phyloP scores from a whole-genome alignment of 2,329 filamentous ascomycete species.

The Fusarium denticulatum region DNA sequence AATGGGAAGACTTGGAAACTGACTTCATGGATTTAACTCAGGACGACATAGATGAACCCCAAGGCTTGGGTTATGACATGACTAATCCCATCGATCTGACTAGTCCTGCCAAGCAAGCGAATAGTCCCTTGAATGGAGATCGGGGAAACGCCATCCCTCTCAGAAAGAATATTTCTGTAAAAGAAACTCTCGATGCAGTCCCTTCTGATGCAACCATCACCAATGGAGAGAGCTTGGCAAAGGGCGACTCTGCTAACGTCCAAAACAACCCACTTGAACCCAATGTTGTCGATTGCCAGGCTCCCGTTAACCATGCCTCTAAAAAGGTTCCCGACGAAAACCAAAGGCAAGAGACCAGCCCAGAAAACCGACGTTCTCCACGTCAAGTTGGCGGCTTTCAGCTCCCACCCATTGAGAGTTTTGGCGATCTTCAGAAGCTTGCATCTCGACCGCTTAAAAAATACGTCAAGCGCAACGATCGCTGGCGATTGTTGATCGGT shows the following conservation, averaged over 20 bases:
- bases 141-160: not conserved
- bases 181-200: not conserved
- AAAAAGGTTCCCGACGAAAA: not conserved
- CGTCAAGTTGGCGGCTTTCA: not conserved
- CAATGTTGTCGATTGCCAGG: not conserved
- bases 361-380: not conserved
- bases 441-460: slow-evolving; percentile 21
- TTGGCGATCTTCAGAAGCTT: slow-evolving; percentile 41
- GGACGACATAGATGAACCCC: slow-evolving; percentile 28
- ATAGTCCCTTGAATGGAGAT: not conserved
- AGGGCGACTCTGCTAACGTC: not conserved
- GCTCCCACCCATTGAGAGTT: slow-evolving; percentile 33
- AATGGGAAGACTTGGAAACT: slow-evolving; percentile 21
- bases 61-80: not conserved
- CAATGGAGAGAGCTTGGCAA: not conserved
- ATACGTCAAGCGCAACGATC: slow-evolving; percentile 44
- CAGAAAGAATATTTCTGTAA: not conserved
- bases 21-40: slow-evolving; percentile 47
- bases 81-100: slow-evolving; percentile 42
- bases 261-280: not conserved
- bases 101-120: slow-evolving; percentile 28
- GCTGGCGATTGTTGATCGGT: slow-evolving; percentile 45
- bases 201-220: not conserved
- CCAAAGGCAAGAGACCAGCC: not conserved
- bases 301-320: not conserved